These are phyloP conservation scores for Rubus parviflorus DNA, from an alignment of 306 rosid species.

Conservation along the genomic window DNA sequence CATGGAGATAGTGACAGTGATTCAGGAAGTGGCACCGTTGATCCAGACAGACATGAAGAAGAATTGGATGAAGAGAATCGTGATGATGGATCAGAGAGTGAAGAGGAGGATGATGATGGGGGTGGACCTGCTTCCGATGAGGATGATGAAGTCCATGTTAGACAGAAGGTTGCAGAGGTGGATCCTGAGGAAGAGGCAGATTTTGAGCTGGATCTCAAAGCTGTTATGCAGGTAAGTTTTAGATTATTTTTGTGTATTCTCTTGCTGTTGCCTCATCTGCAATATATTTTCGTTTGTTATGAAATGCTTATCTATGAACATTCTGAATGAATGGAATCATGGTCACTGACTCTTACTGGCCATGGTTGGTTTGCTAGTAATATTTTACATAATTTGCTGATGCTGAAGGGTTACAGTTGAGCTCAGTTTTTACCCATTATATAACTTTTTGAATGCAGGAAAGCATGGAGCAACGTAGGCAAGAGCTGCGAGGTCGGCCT, in stretches of 20 bases:
- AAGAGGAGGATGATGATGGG: slow-evolving; percentile 78
- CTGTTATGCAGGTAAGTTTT: slow-evolving; percentile 81
- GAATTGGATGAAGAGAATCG: slow-evolving; percentile 82
- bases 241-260: slow-evolving; percentile 20
- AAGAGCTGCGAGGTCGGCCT: slow-evolving; percentile 87
- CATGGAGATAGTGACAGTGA: slow-evolving; percentile 73
- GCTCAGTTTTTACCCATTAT: slow-evolving; percentile 5
- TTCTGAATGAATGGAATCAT: background rate
- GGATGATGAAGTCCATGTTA: slow-evolving; percentile 94
- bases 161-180: slow-evolving; percentile 77
- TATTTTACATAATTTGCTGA: background rate
- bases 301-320: background rate
- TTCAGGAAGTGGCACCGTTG: slow-evolving; percentile 76
- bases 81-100: slow-evolving; percentile 77
- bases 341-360: background rate
- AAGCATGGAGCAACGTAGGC: slow-evolving; percentile 96
- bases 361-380: background rate
- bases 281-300: background rate
- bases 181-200: slow-evolving; percentile 92
- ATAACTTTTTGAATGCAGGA: slow-evolving; percentile 57
- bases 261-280: slow-evolving; percentile 16
- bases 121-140: slow-evolving; percentile 87
- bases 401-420: slow-evolving; percentile 18
- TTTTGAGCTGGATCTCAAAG: slow-evolving; percentile 91
- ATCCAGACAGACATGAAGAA: slow-evolving; percentile 74